A percentile compares a stretch with the other conserved stretches of the same genome.
phyloP scores from a whole-genome alignment of 148 eudicot species.

The Rhododendron kiyosumense region DNA sequence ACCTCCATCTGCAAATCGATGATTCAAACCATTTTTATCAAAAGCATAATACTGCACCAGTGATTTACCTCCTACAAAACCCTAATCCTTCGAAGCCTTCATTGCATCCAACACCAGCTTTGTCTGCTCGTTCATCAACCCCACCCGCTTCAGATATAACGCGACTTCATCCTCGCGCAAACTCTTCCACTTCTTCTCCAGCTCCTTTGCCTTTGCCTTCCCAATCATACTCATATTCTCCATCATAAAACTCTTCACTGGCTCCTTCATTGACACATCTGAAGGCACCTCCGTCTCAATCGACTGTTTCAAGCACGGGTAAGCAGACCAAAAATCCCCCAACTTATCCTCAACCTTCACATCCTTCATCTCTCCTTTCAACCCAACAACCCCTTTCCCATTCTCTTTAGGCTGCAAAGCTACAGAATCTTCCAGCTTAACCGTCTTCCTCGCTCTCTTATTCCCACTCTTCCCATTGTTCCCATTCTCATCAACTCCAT shows the following conservation, averaged over 20 bases:
- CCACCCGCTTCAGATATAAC: constrained; percentile 10
- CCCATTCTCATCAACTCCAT: background rate
- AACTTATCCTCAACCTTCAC: background rate
- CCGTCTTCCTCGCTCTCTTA: constrained; percentile 11
- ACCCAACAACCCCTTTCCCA: background rate
- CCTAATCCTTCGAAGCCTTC: constrained; percentile 8
- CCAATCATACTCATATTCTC: constrained; percentile 22
- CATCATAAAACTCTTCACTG: constrained; percentile 7
- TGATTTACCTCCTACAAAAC: background rate
- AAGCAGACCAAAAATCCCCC: constrained; percentile 9
- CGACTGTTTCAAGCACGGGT: constrained; percentile 19
- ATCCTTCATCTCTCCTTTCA: background rate
- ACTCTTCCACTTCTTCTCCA: constrained; percentile 42
- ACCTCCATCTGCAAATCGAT: background rate
- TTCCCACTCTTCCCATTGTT: background rate
- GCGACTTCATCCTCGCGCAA: constrained; percentile 19
- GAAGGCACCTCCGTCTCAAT: background rate
- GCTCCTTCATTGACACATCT: background rate
- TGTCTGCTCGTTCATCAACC: constrained; percentile 21
- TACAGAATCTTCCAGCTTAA: background rate
- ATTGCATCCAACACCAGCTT: constrained; percentile 14
- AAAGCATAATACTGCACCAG: background rate
- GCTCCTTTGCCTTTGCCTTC: constrained; percentile 23
- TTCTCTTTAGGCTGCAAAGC: constrained; percentile 4
- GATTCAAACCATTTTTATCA: background rate